These are phyloP conservation scores for Anthracocystis panici-leucophaei DNA, from an alignment of 1,284 basidiomycete genomes.

Conservation along the genomic window DNA sequence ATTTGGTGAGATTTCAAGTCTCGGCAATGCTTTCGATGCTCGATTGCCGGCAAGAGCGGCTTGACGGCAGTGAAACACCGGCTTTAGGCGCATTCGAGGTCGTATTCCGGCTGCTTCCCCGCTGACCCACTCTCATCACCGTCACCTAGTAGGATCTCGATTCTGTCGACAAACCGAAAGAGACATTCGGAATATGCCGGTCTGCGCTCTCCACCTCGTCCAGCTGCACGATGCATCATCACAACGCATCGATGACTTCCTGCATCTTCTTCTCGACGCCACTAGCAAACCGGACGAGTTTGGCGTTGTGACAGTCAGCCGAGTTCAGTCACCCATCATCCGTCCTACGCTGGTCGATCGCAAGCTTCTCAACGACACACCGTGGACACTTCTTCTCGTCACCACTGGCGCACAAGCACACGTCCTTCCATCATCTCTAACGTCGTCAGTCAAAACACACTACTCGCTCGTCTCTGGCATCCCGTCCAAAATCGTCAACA, in stretches of 20 bases:
- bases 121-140: neutral
- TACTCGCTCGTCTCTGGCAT: conserved; percentile 40
- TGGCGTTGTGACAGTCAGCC: conserved; percentile 27
- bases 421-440: neutral
- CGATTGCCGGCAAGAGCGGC: conserved; percentile 9
- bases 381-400: conserved; percentile 46
- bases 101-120: neutral
- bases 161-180: too few relatives aligned
- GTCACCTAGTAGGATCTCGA: neutral
- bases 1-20: neutral
- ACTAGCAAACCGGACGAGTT: conserved; percentile 4
- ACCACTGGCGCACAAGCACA: conserved; percentile 7
- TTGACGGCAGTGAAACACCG: neutral
- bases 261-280: conserved; percentile 12
- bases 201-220: conserved; percentile 41
- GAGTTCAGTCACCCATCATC: conserved; percentile 40
- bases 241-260: conserved; percentile 15
- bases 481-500: conserved; percentile 41
- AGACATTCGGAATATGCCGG: conserved; percentile 23
- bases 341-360: conserved; percentile 31
- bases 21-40: conserved; percentile 20
- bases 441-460: conserved; percentile 4
- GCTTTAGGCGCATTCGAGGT: neutral
- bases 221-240: conserved; percentile 24
- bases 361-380: conserved; percentile 33